Base-by-base conservation (phyloP, 1,139 yeast species). In the Candida tunisiensis region DNA sequence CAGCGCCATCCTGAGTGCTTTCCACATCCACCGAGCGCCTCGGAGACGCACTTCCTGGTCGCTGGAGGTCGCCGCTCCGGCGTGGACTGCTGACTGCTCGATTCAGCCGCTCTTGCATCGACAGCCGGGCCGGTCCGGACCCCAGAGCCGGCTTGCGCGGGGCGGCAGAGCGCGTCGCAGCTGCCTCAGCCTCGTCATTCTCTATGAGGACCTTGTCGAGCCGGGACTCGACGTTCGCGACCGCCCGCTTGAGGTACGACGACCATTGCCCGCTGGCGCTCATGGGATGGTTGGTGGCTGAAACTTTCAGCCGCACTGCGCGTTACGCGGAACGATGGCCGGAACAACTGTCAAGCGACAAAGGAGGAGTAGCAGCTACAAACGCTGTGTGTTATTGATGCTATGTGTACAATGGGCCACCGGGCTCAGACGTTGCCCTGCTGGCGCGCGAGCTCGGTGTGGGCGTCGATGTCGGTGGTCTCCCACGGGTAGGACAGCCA, bases 401-500 rank as follows among this genome's bases (percentile, higher is more conserved):
- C n/a, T n/a, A n/a, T n/a, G n/a, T n/a, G n/a, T n/a, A n/a, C n/a
- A n/a, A n/a, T n/a, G n/a, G n/a, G n/a, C n/a, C n/a, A n/a, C n/a
- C n/a, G 7, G 15, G 9, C 10, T 22, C 44, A 51, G 36, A 44
- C 45, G 42, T 70, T 67, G 23, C 77, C 92, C 56, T 85, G 95
- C 45, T 69, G 70, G 35, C 72, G 60, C 21, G 95, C 94, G 51
- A 61, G 65, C 50, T 67, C 62, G 30, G 92, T 79, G 51, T 85
- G 98, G 55, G 63, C 66, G 28, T 79, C 94, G 50, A 85, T 88
- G 56, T 85, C 94, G 33, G 65, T 65, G 18, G 91, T 72, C 57
- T 82, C 94, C 98, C 98, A 88, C 28, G 96, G 96, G 53, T 88
- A 88, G 25, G 95, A 95, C 44, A 82, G 83, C 98, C 98, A 88